These are phyloP conservation scores for Arachnomyces sp. DNA, from an alignment of 2,329 filamentous ascomycete species.

Conservation along the genomic window DNA sequence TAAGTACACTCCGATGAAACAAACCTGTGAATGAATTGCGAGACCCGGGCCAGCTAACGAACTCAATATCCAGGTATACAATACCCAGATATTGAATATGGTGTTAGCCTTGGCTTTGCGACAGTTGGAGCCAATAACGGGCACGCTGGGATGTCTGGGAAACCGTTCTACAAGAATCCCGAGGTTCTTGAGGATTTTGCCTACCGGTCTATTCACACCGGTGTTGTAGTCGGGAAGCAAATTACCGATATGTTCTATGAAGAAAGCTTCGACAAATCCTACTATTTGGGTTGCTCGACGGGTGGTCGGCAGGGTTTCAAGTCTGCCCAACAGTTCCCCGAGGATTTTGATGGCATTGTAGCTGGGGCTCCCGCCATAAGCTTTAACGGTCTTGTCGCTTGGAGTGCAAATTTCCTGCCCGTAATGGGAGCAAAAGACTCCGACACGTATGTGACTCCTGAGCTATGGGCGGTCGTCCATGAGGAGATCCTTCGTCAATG, in stretches of 20 bases:
- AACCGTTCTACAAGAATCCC: constrained; percentile 38
- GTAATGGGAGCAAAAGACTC: constrained; percentile 31
- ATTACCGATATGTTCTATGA: constrained; percentile 34
- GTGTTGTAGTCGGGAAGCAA: constrained; percentile 32
- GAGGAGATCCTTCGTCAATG: constrained; percentile 27
- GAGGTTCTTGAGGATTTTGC: constrained; percentile 43
- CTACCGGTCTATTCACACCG: constrained; percentile 37
- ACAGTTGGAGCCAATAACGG: constrained; percentile 43
- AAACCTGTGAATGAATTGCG: too few relatives aligned
- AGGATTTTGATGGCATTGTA: constrained; percentile 43
- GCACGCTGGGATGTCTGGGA: constrained; percentile 41
- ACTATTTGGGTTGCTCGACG: constrained; percentile 43
- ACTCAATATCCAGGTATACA: constrained; percentile 30
- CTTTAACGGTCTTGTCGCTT: constrained; percentile 37
- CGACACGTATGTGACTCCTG: constrained; percentile 21
- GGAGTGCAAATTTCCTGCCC: constrained; percentile 36
- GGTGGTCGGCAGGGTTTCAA: constrained; percentile 43
- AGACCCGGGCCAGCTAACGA: too few relatives aligned
- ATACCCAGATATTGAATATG: constrained; percentile 39
- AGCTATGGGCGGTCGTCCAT: constrained; percentile 26
- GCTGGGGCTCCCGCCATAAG: constrained; percentile 37
- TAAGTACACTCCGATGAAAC: constrained; percentile 15
- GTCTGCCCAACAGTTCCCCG: constrained; percentile 36
- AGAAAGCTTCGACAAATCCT: constrained; percentile 34
- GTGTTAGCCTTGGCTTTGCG: constrained; percentile 35